These are phyloP conservation scores for Pseudogymnoascus sp. DNA, from an alignment of 2,329 filamentous ascomycete species.

Conservation along the genomic window DNA sequence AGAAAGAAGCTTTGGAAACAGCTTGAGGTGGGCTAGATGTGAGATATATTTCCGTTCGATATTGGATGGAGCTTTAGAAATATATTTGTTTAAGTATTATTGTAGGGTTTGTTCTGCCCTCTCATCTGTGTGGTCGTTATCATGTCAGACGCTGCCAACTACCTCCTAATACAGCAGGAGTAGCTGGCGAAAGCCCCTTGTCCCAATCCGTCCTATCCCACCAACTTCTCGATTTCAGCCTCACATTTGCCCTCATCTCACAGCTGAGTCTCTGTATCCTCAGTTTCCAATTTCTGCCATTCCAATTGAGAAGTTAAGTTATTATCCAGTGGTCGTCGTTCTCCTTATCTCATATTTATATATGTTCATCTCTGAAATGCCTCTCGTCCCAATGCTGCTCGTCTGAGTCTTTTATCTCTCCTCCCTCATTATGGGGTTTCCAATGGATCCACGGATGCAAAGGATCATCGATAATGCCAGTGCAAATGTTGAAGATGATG, in stretches of 20 bases:
- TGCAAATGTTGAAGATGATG: not conserved
- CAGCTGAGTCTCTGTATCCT: not conserved
- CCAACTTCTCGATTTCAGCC: not conserved
- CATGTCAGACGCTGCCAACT: not conserved
- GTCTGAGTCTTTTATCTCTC: not conserved
- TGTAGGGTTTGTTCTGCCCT: not conserved
- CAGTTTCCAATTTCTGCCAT: not conserved
- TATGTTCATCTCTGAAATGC: not conserved
- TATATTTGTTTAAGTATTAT: conserved; percentile 1
- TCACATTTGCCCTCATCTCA: not conserved
- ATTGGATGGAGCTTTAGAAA: not conserved
- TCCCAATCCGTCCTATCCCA: not conserved
- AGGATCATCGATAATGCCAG: conserved; percentile 20
- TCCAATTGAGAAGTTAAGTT: not conserved
- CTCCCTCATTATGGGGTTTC: conserved; percentile 16
- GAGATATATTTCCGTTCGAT: conserved; percentile 4
- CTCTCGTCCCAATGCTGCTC: not conserved
- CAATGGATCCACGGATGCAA: conserved; percentile 22
- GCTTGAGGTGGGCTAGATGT: not conserved
- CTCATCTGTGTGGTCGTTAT: not conserved
- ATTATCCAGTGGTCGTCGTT: not conserved
- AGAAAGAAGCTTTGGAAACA: not conserved
- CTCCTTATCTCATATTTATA: not conserved
- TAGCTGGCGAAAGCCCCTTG: not conserved
- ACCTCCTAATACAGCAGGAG: not conserved